phyloP scores from a whole-genome alignment of 2,329 filamentous ascomycete genomes.

The Fusarium robinianum region DNA sequence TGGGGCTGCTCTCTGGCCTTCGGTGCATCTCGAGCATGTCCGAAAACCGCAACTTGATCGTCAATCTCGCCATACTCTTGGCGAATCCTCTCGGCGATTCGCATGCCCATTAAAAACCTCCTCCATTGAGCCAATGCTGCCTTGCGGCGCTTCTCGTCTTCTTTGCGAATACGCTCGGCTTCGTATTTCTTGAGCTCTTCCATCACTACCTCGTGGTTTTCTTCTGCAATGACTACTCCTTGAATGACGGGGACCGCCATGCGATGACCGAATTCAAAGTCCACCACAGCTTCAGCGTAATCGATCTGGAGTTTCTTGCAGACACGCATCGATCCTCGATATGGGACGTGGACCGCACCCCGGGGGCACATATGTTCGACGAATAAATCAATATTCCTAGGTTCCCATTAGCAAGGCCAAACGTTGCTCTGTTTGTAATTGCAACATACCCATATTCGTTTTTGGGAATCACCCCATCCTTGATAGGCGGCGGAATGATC shows the following conservation, averaged over 20 bases:
- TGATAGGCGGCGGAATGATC: constrained; percentile 89
- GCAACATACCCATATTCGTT: constrained; percentile 74
- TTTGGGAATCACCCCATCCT: constrained; percentile 85
- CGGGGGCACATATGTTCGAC: constrained; percentile 87
- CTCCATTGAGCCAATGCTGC: constrained; percentile 78
- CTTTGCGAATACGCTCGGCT: constrained; percentile 73
- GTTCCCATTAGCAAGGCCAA: constrained; percentile 25
- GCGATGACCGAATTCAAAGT: constrained; percentile 94
- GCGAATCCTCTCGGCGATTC: constrained; percentile 77
- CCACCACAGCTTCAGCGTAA: constrained; percentile 91
- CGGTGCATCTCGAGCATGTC: constrained; percentile 47
- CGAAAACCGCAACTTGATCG: constrained; percentile 58
- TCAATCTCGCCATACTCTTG: constrained; percentile 73
- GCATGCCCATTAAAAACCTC: constrained; percentile 82
- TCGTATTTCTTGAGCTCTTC: constrained; percentile 81
- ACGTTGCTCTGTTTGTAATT: neutral
- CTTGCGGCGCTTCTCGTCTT: constrained; percentile 81
- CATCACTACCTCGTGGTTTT: constrained; percentile 74
- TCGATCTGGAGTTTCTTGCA: constrained; percentile 86
- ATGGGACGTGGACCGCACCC: constrained; percentile 83
- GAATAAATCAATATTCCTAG: constrained; percentile 87
- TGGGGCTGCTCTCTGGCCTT: constrained; percentile 26
- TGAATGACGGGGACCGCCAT: constrained; percentile 92
- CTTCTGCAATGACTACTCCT: constrained; percentile 84
- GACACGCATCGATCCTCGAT: constrained; percentile 74